Evolutionary conservation across 2,329 filamentous ascomycete genomes (phyloP).

Genomic region (Pezicula neosporulosa): DNA sequence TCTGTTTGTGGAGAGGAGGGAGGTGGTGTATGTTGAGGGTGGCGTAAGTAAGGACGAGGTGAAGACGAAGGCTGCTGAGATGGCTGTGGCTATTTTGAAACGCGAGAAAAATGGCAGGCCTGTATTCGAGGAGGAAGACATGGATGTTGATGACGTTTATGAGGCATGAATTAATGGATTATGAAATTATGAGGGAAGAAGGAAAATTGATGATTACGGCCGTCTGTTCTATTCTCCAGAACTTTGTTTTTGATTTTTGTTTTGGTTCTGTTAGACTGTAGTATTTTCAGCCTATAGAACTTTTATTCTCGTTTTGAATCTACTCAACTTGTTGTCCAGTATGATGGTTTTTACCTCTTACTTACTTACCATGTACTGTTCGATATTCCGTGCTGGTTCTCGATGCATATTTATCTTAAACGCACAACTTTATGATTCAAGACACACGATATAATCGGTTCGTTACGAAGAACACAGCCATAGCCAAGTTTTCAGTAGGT

Average conservation of each 20-base stretch:
- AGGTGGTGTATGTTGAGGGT: constrained; percentile 41
- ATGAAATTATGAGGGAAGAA: background rate
- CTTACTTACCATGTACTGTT: too few relatives aligned
- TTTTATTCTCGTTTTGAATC: too few relatives aligned
- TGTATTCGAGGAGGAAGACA: background rate
- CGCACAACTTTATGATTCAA: too few relatives aligned
- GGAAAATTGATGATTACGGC: background rate
- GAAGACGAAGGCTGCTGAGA: constrained; percentile 51
- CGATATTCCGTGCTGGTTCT: too few relatives aligned
- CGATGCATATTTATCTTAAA: too few relatives aligned
- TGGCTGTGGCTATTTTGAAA: constrained; percentile 37
- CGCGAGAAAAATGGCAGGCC: background rate
- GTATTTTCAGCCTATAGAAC: too few relatives aligned
- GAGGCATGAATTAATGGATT: background rate
- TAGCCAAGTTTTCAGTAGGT: too few relatives aligned
- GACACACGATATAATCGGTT: too few relatives aligned
- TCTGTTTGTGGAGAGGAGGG: constrained; percentile 38
- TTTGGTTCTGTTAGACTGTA: background rate
- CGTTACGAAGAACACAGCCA: too few relatives aligned
- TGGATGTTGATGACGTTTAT: background rate
- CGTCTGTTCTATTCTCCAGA: background rate
- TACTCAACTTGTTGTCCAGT: too few relatives aligned
- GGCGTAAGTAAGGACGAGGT: constrained; percentile 49
- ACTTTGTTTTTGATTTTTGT: background rate
- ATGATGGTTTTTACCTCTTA: too few relatives aligned